Base-by-base conservation (phyloP, 2,329 filamentous ascomycete species). In the Calonectria honghensis region DNA sequence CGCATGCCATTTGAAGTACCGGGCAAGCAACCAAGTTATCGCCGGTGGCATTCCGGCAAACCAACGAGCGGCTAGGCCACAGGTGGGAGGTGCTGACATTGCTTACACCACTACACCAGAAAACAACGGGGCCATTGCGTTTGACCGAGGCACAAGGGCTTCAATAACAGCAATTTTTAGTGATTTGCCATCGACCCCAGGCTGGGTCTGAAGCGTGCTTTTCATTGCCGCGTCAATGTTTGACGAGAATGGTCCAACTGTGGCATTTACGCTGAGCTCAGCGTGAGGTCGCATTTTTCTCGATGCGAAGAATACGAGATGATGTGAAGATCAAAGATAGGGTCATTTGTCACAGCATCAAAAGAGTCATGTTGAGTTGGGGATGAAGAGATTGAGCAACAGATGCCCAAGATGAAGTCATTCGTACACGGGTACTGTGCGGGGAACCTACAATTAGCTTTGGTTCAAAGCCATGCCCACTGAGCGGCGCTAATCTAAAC, bases 261-360 rank as follows among this genome's bases (percentile, higher is more conserved):
- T 32, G 41, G 39, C 27, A 50, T 27, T 35, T 48, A 16, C 24
- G 37, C 24, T 68, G 37, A 68, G 39, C 39, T 65, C 61, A 65
- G 61, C 39, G 9, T n/a, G 41, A 50, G 27, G 61, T 50, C 16
- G 29, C 18, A 50, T 24, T 48, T 45, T 65, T 27, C n/a, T n/a
- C 2, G 29, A 24, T 29, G 39, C 61, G 32, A 65, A 32, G 31
- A 65, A 65, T 65, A 29, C 41, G 20, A 16, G 27, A 65, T 11
- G 14, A 10, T 18, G 37, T 16, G 24, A 39, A 37, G 18, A 63
- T 29, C 7, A 27, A 29, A 14, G 31, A 9, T 10, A 9, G 27
- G 27, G 31, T 29, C 41, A 41, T 63, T 63, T 20, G 37, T 29
- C 4, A 50, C 27, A 27, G 18, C 39, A 50, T n/a, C 16, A 50